Evolutionary conservation across 2,329 filamentous ascomycete species (phyloP), one percentile per base, ranked within the genome.

Genomic region (Ceratocystis diversiconidia): DNA sequence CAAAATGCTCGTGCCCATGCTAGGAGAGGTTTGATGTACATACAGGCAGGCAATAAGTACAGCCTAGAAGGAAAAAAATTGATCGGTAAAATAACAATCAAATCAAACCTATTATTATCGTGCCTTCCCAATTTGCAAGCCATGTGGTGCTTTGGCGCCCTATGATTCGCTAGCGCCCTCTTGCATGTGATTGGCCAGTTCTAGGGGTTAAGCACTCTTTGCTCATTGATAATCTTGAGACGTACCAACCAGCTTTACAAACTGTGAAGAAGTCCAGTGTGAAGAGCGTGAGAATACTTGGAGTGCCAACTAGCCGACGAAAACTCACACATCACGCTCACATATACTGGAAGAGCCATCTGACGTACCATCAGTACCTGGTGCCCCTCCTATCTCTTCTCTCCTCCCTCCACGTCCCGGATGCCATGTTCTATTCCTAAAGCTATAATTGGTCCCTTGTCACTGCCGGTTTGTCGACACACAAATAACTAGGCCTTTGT

Each of bases 161-260:
- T 62, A 6, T 62, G 61, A 62, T 62, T 62, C 12, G 61, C 17
- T 17, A 12, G 10, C 22, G 6, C 50, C 7, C 41, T 30, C 52
- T 59, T 59, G 63, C 25, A 22, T 59, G 50, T 59, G 63, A 64
- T 64, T 64, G 63, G 63, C 15, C 52, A 60, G 25, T 4, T n/a
- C 28, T 32, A n/a, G 28, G 17, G 28, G 52, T 12, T 3, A 17
- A 25, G 52, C 46, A 17, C 5, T 30, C 10, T 57, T 17, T 2
- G 6, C 25, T 8, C 7, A 30, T 1, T 12, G 8, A 28, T 32
- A 10, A n/a, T 57, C 15, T 28, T 17, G 25, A 57, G 28, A 30
- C 30, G 52, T n/a, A 17, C 25, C 52, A 17, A 30, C 28, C 52
- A 17, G 52, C 28, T 57, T 57, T 19, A 59, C 22, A 30, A 59